phyloP scores from a whole-genome alignment of 306 rosid species.

The Sechiopsis laciniata region DNA sequence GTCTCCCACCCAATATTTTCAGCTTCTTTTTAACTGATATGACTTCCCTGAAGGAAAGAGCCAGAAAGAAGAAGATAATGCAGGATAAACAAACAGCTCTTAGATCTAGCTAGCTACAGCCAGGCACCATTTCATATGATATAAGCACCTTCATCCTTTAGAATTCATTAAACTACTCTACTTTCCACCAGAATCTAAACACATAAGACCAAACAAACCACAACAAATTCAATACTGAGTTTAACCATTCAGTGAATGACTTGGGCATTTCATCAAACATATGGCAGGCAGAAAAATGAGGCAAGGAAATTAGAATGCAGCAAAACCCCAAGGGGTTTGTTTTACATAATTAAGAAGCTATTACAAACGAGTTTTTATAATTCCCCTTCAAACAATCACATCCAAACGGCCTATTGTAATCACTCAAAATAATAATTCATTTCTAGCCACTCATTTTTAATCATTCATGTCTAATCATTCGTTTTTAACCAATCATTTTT shows the following conservation, averaged over 20 bases:
- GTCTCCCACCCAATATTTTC: neutral
- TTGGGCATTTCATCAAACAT: constrained; percentile 12
- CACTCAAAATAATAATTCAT: no score
- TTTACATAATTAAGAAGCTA: no score
- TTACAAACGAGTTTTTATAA: no score
- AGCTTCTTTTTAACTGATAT: constrained; percentile 8
- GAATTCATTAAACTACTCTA: constrained; percentile 7
- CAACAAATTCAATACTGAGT: neutral
- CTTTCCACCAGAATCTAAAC: neutral
- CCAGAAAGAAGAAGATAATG: neutral
- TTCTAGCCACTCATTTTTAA: no score
- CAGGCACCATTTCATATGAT: neutral
- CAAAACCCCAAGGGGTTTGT: neutral
- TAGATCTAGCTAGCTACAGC: neutral
- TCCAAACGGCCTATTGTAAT: no score
- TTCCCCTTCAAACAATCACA: no score
- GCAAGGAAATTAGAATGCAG: neutral
- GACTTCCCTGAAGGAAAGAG: neutral
- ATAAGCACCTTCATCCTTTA: neutral
- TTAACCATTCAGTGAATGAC: neutral
- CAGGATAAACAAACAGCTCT: neutral
- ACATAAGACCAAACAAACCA: neutral
- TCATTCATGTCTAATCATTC: no score
- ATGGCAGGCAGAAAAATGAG: constrained; percentile 3
- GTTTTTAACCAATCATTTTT: no score